Evolutionary conservation across 2,329 filamentous ascomycete genomes (phyloP).

Genomic region (Calonectria pauciramosa): DNA sequence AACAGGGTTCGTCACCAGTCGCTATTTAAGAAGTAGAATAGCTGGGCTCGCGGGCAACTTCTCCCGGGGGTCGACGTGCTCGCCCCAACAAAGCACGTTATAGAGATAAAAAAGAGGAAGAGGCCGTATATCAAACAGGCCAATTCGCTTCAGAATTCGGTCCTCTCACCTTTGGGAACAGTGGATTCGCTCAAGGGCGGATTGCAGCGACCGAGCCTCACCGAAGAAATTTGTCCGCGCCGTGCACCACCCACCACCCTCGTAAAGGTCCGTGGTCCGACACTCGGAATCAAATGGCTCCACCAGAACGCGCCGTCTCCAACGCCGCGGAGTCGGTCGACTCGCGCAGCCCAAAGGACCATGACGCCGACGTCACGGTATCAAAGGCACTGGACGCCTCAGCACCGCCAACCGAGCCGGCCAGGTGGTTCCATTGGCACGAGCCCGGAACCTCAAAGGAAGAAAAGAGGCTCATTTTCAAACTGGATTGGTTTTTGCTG

Average conservation of each 20-base stretch:
- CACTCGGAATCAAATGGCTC: slow-evolving; percentile 11
- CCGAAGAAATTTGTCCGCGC: neutral
- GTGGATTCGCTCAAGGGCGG: neutral
- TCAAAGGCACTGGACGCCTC: neutral
- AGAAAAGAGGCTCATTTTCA: slow-evolving; percentile 61
- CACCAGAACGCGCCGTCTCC: neutral
- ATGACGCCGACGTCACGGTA: neutral
- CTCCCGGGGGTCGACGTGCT: slow-evolving; percentile 17
- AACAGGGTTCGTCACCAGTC: slow-evolving; percentile 1
- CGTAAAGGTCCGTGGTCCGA: neutral
- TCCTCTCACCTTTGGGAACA: neutral
- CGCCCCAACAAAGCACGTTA: slow-evolving; percentile 26
- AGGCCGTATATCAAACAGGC: neutral
- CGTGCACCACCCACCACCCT: neutral
- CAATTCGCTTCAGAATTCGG: neutral
- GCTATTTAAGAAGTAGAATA: neutral
- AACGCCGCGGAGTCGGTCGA: slow-evolving; percentile 7
- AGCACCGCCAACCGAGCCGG: neutral
- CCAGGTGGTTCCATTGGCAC: slow-evolving; percentile 57
- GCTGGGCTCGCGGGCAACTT: neutral
- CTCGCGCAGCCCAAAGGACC: slow-evolving; percentile 3
- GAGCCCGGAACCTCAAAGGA: slow-evolving; percentile 54
- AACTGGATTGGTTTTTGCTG: slow-evolving; percentile 64
- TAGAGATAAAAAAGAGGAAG: neutral
- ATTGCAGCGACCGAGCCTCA: neutral